Conservation (phyloP, 2,329 filamentous ascomycete genomes). For the Talaromyces albobiverticillius region DNA sequence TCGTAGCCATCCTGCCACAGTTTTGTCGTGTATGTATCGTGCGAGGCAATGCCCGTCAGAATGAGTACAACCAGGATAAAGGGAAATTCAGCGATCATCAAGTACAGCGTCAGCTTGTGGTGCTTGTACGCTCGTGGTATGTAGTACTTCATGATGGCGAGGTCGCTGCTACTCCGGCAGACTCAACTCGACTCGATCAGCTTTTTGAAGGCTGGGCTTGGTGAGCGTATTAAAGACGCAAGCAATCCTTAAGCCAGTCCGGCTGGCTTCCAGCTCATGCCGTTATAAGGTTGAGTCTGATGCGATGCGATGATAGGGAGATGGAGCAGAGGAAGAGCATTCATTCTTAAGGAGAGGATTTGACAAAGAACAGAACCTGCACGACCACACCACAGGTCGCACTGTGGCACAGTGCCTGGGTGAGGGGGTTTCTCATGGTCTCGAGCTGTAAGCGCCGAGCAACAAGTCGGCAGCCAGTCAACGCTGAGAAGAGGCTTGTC, state of each 20-base stretch:
- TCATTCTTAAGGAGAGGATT: conserved; percentile 12
- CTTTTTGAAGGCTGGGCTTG: too few species aligned
- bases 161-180: conserved; percentile 1
- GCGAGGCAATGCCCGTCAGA: conserved; percentile 61
- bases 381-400: not conserved
- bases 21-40: conserved; percentile 59
- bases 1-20: conserved; percentile 61
- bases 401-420: too few species aligned
- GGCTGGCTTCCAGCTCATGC: conserved; percentile 35
- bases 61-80: conserved; percentile 57
- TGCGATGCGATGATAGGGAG: conserved; percentile 14
- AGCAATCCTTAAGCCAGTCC: conserved; percentile 30
- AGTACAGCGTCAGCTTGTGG: conserved; percentile 49
- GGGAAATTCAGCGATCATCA: conserved; percentile 56
- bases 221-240: not conserved
- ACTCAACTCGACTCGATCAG: not conserved
- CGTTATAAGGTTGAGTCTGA: conserved; percentile 19
- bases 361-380: not conserved
- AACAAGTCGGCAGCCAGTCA: conserved; percentile 33
- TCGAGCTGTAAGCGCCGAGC: conserved; percentile 24
- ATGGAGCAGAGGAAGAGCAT: conserved; percentile 18
- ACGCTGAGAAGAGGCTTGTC: conserved; percentile 8
- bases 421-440: conserved; percentile 4
- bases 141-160: conserved; percentile 35
- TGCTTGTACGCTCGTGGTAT: conserved; percentile 56